Evolutionary conservation across 768 basidiomycete species (phyloP).

Genomic region (Lepiota subincarnata): DNA sequence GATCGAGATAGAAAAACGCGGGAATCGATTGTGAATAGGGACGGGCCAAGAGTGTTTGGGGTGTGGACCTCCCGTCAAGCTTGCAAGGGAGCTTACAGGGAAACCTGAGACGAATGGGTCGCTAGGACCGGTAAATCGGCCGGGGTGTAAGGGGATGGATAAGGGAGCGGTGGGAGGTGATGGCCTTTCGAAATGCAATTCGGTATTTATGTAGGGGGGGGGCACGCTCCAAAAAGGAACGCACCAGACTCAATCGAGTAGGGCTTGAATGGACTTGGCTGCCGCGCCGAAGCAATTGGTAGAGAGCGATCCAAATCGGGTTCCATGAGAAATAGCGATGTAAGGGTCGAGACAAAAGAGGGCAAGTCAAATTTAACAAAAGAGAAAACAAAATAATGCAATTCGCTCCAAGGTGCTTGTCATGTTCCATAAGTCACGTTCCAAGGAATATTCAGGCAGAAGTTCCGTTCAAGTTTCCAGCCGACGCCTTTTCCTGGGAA

Average conservation of each 20-base stretch:
- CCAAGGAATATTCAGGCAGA: not conserved
- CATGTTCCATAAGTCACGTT: not conserved
- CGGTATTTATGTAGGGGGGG: not conserved
- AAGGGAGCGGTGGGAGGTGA: not conserved
- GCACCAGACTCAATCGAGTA: not conserved
- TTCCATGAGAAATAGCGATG: constrained; percentile 1
- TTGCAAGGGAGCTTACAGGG: not conserved
- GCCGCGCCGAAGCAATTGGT: not conserved
- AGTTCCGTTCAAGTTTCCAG: constrained; percentile 10
- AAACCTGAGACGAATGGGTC: not conserved
- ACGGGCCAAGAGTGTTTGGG: not conserved
- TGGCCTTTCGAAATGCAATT: not conserved
- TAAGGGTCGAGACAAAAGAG: constrained; percentile 11
- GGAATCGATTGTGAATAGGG: constrained; percentile 7
- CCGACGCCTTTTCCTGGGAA: constrained; percentile 29
- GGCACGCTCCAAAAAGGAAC: not conserved
- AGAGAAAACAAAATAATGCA: constrained; percentile 2
- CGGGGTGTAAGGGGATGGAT: not conserved
- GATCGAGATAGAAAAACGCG: constrained; percentile 11
- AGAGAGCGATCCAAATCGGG: constrained; percentile 7
- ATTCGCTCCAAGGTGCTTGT: not conserved
- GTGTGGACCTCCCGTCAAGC: not conserved
- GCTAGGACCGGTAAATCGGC: not conserved
- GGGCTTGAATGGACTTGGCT: not conserved
- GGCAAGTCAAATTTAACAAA: constrained; percentile 4